Percentiles rank a stretch among this genome's conserved stretches.
Evolutionary conservation across 1,139 yeast genomes (phyloP).

Genomic region (Pichia sp.): DNA sequence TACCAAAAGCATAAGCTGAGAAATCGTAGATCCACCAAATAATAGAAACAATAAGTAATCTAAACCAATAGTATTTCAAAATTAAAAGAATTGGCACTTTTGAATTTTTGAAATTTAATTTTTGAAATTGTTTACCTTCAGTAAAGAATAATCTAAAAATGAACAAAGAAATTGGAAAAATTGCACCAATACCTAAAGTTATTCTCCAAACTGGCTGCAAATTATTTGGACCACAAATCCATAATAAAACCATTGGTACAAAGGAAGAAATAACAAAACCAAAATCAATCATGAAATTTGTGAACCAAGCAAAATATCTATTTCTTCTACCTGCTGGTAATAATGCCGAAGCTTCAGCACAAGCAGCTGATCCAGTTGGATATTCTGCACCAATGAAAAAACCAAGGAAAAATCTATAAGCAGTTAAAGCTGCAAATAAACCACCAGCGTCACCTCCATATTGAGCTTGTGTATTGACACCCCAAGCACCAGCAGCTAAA

Average conservation of each 20-base stretch:
- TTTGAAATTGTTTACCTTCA: constrained; percentile 66
- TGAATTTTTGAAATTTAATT: constrained; percentile 61
- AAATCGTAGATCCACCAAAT: constrained; percentile 93
- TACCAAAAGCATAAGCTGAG: constrained; percentile 80
- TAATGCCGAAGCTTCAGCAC: constrained; percentile 82
- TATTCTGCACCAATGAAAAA: constrained; percentile 84
- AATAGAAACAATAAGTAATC: constrained; percentile 61
- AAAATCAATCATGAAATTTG: constrained; percentile 79
- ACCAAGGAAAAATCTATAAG: constrained; percentile 82
- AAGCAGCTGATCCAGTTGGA: constrained; percentile 89
- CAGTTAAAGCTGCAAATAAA: constrained; percentile 73
- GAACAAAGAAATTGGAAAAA: constrained; percentile 76
- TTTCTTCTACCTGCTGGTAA: constrained; percentile 79
- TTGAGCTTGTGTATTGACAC: constrained; percentile 39
- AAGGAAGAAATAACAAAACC: constrained; percentile 84
- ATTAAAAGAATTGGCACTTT: constrained; percentile 63
- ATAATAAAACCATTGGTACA: constrained; percentile 77
- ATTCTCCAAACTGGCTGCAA: constrained; percentile 86
- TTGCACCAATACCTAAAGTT: constrained; percentile 88
- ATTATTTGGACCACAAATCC: constrained; percentile 71
- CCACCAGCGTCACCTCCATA: constrained; percentile 51
- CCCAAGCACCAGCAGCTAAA: constrained; percentile 84
- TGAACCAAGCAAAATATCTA: constrained; percentile 84
- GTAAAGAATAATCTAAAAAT: constrained; percentile 68
- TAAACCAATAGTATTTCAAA: constrained; percentile 78